A percentile compares a stretch with the other conserved stretches of the same genome.
phyloP scores from a whole-genome alignment of 305 asterid species.

The Nicotiana rustica region DNA sequence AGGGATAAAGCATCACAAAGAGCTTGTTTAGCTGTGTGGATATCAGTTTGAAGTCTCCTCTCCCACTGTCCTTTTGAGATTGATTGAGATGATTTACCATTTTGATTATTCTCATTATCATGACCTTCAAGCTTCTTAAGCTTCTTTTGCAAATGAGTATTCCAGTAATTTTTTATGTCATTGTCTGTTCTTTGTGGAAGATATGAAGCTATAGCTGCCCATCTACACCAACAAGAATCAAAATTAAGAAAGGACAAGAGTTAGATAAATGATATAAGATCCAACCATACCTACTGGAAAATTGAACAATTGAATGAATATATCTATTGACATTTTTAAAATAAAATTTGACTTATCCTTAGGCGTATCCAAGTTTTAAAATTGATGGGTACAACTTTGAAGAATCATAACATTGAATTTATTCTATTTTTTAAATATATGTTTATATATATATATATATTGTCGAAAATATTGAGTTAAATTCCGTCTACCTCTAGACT shows the following conservation, averaged over 20 bases:
- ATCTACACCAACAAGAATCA: constrained; percentile 47
- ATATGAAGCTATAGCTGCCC: constrained; percentile 98
- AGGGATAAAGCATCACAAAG: constrained; percentile 67
- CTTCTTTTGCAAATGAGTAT: constrained; percentile 87
- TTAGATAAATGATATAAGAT: neutral
- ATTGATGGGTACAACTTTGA: too few species aligned
- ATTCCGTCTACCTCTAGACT: too few species aligned
- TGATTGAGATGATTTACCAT: constrained; percentile 49
- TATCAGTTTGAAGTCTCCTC: constrained; percentile 85
- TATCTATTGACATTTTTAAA: neutral
- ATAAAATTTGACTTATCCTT: neutral
- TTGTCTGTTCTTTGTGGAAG: constrained; percentile 90
- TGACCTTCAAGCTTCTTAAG: constrained; percentile 50
- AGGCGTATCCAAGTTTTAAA: neutral
- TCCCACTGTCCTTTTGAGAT: constrained; percentile 87
- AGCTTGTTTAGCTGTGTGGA: constrained; percentile 85
- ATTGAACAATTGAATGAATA: neutral
- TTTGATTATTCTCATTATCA: constrained; percentile 37
- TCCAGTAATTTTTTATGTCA: constrained; percentile 93
- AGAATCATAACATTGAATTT: too few species aligned
- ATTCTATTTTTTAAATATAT: too few species aligned
- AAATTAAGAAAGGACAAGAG: neutral
- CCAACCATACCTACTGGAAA: neutral
- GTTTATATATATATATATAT: neutral
- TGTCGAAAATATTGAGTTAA: too few species aligned